Conservation (phyloP, 75 land plant species). For the Pinus tabuliformis region DNA sequence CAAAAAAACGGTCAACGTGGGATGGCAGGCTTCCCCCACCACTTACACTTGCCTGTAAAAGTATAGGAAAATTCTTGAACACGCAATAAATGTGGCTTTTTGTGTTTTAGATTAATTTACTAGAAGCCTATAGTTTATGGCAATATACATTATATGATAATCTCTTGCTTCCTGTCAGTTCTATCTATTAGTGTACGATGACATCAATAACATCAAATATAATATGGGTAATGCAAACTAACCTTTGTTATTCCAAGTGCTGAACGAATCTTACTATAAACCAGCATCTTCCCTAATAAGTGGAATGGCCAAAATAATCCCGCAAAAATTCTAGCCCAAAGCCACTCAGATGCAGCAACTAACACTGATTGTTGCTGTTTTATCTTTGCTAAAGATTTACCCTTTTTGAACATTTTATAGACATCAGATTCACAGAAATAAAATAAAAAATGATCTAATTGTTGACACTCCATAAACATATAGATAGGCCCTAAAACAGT, state of each 20-base stretch:
- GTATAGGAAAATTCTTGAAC: not conserved
- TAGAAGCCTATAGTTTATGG: not conserved
- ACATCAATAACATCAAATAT: not conserved
- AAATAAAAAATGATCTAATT: not conserved
- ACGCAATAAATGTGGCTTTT: not conserved
- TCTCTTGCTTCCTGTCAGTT: not conserved
- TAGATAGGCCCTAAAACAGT: not conserved
- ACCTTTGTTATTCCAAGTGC: conserved; percentile 89
- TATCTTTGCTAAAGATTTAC: conserved; percentile 35
- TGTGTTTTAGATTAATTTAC: not conserved
- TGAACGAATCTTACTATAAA: conserved; percentile 74
- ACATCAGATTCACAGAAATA: not conserved
- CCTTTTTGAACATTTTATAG: conserved; percentile 25
- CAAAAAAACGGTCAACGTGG: conserved; percentile 84
- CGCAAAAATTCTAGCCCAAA: conserved; percentile 55
- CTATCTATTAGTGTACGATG: not conserved
- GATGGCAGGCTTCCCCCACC: conserved; percentile 94
- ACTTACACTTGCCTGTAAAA: conserved; percentile 73
- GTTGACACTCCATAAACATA: conserved; percentile 1
- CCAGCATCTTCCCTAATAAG: conserved; percentile 57
- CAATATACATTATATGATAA: not conserved
- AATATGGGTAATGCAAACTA: not conserved
- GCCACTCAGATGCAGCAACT: conserved; percentile 33
- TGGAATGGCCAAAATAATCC: conserved; percentile 71
- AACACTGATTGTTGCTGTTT: conserved; percentile 15